Conservation (phyloP, 2,329 filamentous ascomycete genomes). For the Fusarium illudens region DNA sequence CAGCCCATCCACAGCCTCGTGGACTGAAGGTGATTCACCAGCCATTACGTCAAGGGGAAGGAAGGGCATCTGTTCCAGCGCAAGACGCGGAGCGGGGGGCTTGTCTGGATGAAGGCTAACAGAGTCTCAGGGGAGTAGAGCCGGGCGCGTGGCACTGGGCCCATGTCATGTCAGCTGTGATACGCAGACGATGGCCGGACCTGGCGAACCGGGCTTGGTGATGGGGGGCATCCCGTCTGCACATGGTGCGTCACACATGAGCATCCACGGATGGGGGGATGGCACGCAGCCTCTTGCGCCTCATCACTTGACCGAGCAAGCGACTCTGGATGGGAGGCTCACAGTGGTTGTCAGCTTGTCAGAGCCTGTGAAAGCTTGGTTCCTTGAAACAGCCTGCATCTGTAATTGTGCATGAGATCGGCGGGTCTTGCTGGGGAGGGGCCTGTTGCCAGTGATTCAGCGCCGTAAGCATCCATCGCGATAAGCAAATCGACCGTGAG, state of each 20-base stretch:
- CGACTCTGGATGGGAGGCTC: neutral
- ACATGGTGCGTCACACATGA: conserved; percentile 21
- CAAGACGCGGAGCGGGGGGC: neutral
- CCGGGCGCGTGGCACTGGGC: neutral
- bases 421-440: neutral
- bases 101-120: neutral
- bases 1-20: neutral
- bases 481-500: neutral
- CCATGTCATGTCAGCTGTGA: conserved; percentile 16
- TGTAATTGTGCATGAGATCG: conserved; percentile 7
- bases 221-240: conserved; percentile 4
- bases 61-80: neutral
- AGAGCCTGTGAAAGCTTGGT: conserved; percentile 14
- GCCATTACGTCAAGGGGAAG: conserved; percentile 14
- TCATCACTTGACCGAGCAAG: conserved; percentile 24
- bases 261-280: no score
- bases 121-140: neutral
- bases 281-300: conserved; percentile 1
- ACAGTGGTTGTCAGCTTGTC: conserved; percentile 1
- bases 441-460: conserved; percentile 2
- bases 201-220: neutral
- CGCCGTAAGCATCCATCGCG: neutral
- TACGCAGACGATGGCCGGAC: neutral
- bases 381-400: conserved; percentile 2
- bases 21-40: conserved; percentile 25